Evolutionary conservation across 2,329 filamentous ascomycete species (phyloP).

Genomic region (Cercospora beticola): DNA sequence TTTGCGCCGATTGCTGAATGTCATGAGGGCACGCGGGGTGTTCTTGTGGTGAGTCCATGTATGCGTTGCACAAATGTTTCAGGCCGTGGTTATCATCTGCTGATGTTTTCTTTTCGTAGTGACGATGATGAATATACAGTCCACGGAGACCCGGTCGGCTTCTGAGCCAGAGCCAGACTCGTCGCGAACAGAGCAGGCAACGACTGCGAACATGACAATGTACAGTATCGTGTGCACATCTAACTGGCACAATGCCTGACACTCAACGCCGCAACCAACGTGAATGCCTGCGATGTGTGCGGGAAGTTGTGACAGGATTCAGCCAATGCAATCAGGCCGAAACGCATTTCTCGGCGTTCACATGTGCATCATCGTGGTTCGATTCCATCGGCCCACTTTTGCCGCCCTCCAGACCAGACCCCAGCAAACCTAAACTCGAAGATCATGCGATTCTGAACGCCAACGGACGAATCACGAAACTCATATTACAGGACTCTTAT

Average conservation of each 20-base stretch:
- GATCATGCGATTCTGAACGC: constrained; percentile 9
- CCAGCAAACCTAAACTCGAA: constrained; percentile 12
- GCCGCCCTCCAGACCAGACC: constrained; percentile 1
- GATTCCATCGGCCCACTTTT: constrained; percentile 12
- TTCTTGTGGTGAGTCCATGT: constrained; percentile 14
- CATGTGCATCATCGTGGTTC: constrained; percentile 5
- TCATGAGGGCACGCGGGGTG: constrained; percentile 15
- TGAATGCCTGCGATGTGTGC: not conserved
- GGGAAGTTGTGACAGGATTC: not conserved
- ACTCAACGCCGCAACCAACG: not conserved
- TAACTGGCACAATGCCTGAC: not conserved
- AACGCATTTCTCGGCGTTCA: not conserved
- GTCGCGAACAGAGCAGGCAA: not conserved
- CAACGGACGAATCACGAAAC: constrained; percentile 6
- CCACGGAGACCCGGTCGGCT: constrained; percentile 8
- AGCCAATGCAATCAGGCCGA: not conserved
- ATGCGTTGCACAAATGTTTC: not conserved
- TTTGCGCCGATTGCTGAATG: constrained; percentile 5
- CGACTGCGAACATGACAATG: not conserved
- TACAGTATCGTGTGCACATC: not conserved
- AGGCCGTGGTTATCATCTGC: not conserved
- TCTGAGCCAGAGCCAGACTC: not conserved
- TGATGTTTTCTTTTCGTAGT: not conserved
- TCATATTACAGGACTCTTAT: constrained; percentile 11
- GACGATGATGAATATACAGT: constrained; percentile 10